Evolutionary conservation across 192 early-diverging fungal species (phyloP), one percentile per base, ranked within the genome.

Genomic region (Funneliformis geosporum): DNA sequence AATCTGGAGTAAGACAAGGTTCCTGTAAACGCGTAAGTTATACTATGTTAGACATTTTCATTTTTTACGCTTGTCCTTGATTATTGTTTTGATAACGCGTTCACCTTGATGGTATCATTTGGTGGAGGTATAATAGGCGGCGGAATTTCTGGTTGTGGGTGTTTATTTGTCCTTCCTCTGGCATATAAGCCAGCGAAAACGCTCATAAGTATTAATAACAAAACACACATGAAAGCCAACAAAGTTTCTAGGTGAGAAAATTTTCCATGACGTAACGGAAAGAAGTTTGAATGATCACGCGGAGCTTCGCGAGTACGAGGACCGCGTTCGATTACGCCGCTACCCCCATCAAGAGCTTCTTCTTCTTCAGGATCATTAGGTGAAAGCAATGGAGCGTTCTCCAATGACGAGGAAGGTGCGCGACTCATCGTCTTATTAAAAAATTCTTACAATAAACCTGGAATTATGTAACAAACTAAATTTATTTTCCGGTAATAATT

Each of bases 1-100:
- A 93, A 28, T 87, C 86, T 10, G 81, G 82, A 21, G 88, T 87
- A 7, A 74, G 80, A 75, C 92, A 93, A 11, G 86, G 81, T 23
- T 66, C 80, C 86, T 86, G 76, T 10, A 61, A 59, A 40, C 2
- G 16, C 4, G 27, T 72, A 43, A 43, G 27, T 55, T 0, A 79
- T 28, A 27, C 33, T 14, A 12, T 62, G 12, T 28, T 64, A 27
- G 21, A 25, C 11, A 60, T 5, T 8, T n/a, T 33, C 11, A 60
- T 5, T 8, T n/a, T 33, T 33, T 33, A 33, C 33, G 2, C 14
- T 60, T 16, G n/a, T 64, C 62, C 11, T 55, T 55, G 61, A 18
- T 27, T n/a, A 64, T 64, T 64, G 8, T 27, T 18, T 27, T 25
- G 23, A 28, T 12, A 8, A 33, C 16, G n/a, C 9, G 6, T 55